Base-by-base conservation (phyloP, 768 basidiomycete species). In the Pleurotus eryngii region DNA sequence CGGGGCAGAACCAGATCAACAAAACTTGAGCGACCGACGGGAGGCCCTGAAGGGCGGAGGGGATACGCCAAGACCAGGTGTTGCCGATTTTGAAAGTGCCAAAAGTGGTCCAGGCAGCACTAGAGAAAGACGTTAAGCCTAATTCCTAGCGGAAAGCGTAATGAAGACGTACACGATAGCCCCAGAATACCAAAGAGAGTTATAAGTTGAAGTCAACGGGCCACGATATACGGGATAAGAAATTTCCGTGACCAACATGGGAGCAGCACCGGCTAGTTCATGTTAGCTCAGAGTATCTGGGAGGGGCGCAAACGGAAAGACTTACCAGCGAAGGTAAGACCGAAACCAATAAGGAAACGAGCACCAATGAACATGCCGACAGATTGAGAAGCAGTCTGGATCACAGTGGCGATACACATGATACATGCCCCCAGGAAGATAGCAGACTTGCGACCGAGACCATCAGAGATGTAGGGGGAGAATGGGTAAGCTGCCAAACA, bases 121-220 rank as follows among this genome's bases (percentile, higher is more conserved):
- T 84, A 43, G 27, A 48, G 20, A 51, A 45, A 11, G 47, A 30
- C 58, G 11, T 35, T 11, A 39, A 54, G 24, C 1, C 46, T 15
- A 24, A 20, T 49, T 54, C 18, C 55, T 18, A 18, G 4, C 3
- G 14, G 61, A 46, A n/a, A 61, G 59, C 48, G 17, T 14, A 22
- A 40, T 12, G 8, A 18, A 55, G 40, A 75, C 82, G 45, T 61
- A 86, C 84, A 92, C 66, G 67, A 92, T 90, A 56, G 89, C 78
- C 57, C 92, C 92, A 14, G 87, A 85, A 68, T 90, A 91, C 90
- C 92, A 93, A 59, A 92, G 84, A 27, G 89, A 87, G 76, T 92
- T 90, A 76, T 89, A 91, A 49, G 84, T 72, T 2, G 89, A 85
- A 12, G 89, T 93, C 58, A 95, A 71, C 35, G 85, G 84, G 12